Percentiles rank a stretch among this genome's conserved stretches.
phyloP scores from a whole-genome alignment of 306 rosid genomes.

The Elaeagnus macrophylla region DNA sequence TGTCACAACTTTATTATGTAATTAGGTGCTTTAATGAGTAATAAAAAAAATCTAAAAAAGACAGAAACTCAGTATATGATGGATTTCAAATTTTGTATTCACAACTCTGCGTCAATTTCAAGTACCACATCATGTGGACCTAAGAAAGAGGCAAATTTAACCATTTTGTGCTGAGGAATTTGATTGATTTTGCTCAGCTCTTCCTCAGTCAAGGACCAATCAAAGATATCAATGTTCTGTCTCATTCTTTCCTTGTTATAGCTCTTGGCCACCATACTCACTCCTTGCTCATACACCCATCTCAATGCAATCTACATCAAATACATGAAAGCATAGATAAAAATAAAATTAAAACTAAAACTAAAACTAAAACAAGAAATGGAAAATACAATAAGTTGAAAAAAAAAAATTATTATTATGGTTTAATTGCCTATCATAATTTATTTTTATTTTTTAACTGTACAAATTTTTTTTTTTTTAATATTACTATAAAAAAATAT shows the following conservation, averaged over 20 bases:
- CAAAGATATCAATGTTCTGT: constrained; percentile 42
- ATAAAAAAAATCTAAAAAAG: too few relatives aligned
- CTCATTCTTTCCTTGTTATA: constrained; percentile 51
- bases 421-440: too few relatives aligned
- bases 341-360: not conserved
- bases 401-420: too few relatives aligned
- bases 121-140: constrained; percentile 6
- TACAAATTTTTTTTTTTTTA: too few relatives aligned
- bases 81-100: constrained; percentile 17
- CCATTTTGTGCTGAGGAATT: constrained; percentile 38
- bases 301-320: constrained; percentile 34
- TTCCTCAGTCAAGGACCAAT: constrained; percentile 40
- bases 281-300: constrained; percentile 46
- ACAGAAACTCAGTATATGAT: too few relatives aligned
- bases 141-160: too few relatives aligned
- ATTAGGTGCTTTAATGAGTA: too few relatives aligned
- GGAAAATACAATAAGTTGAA: too few relatives aligned
- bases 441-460: too few relatives aligned
- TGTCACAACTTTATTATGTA: too few relatives aligned
- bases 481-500: too few relatives aligned
- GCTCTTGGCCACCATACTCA: constrained; percentile 37
- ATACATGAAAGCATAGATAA: not conserved
- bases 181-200: constrained; percentile 39
- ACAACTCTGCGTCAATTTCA: constrained; percentile 41
- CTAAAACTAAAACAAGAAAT: too few relatives aligned